Conservation (phyloP, 352 stramenopile species). For the Pythium volutum region DNA sequence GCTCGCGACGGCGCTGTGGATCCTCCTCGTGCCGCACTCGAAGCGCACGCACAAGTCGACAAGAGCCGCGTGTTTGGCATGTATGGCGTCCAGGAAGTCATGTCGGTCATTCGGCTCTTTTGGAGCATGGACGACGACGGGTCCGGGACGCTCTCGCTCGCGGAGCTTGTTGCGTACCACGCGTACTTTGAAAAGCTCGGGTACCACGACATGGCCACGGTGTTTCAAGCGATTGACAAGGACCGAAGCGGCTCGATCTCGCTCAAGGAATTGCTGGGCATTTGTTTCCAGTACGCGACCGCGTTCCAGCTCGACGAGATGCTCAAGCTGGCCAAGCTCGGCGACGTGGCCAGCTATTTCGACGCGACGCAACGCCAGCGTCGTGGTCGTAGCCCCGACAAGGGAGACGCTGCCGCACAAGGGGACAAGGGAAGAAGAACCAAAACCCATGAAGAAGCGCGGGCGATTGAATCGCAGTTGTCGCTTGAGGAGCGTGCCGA, state of each 20-base stretch:
- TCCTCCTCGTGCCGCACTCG: conserved; percentile 5
- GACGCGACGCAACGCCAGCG: conserved; percentile 18
- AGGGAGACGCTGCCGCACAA: neutral
- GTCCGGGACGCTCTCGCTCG: conserved; percentile 53
- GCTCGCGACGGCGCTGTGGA: neutral
- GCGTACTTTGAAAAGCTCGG: conserved; percentile 65
- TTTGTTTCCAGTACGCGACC: conserved; percentile 65
- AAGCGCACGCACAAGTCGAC: conserved; percentile 22
- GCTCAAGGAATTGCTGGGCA: conserved; percentile 54
- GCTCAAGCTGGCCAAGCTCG: conserved; percentile 66
- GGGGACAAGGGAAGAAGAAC: neutral
- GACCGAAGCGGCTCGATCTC: conserved; percentile 56
- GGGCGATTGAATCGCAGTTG: conserved; percentile 9
- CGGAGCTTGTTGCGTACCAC: conserved; percentile 54
- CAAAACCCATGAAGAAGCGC: neutral
- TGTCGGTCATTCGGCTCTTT: conserved; percentile 74
- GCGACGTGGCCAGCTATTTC: conserved; percentile 49
- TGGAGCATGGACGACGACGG: conserved; percentile 67
- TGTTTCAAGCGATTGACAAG: conserved; percentile 73
- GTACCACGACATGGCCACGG: conserved; percentile 52
- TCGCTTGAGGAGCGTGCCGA: conserved; percentile 37
- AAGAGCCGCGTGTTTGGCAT: conserved; percentile 56
- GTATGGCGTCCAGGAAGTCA: conserved; percentile 66
- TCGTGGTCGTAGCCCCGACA: neutral
- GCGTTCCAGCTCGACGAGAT: conserved; percentile 62